A percentile compares a stretch with the other conserved stretches of the same genome.
Evolutionary conservation across 1,284 basidiomycete species (phyloP).

Genomic region (Omphalotus olearius): DNA sequence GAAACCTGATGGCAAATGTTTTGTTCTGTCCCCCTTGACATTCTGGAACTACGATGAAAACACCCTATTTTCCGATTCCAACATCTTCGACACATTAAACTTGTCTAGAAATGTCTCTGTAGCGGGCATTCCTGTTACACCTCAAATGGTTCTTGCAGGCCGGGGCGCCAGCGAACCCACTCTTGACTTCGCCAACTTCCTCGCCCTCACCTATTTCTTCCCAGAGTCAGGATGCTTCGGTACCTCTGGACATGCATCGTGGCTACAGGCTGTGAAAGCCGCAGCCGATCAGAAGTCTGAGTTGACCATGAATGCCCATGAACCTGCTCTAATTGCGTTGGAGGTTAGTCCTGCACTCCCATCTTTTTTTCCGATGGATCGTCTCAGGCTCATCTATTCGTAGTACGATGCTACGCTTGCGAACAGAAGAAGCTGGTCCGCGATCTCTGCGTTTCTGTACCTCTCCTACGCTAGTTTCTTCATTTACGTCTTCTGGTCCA

Average conservation of each 20-base stretch:
- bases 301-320: slow-evolving; percentile 44
- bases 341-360: slow-evolving; percentile 44
- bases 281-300: slow-evolving; percentile 40
- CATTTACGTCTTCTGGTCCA: slow-evolving; percentile 73
- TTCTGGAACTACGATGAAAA: slow-evolving; percentile 69
- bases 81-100: slow-evolving; percentile 56
- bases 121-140: slow-evolving; percentile 57
- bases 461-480: slow-evolving; percentile 79
- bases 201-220: slow-evolving; percentile 78
- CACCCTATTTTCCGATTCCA: slow-evolving; percentile 45
- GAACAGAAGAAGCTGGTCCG: slow-evolving; percentile 41
- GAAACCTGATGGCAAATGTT: slow-evolving; percentile 46
- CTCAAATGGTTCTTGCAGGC: slow-evolving; percentile 75
- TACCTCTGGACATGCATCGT: slow-evolving; percentile 55
- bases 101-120: slow-evolving; percentile 47
- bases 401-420: slow-evolving; percentile 50
- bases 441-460: slow-evolving; percentile 71
- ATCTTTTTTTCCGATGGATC: too few relatives aligned
- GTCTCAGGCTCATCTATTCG: slow-evolving; percentile 11
- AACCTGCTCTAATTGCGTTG: slow-evolving; percentile 64
- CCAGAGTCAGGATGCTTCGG: slow-evolving; percentile 65
- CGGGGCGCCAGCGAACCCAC: slow-evolving; percentile 49
- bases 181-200: slow-evolving; percentile 62
- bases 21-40: slow-evolving; percentile 66
- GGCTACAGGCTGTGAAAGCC: slow-evolving; percentile 55